Conservation (phyloP, 2,329 filamentous ascomycete species). For the Colletotrichum orchidophilum region DNA sequence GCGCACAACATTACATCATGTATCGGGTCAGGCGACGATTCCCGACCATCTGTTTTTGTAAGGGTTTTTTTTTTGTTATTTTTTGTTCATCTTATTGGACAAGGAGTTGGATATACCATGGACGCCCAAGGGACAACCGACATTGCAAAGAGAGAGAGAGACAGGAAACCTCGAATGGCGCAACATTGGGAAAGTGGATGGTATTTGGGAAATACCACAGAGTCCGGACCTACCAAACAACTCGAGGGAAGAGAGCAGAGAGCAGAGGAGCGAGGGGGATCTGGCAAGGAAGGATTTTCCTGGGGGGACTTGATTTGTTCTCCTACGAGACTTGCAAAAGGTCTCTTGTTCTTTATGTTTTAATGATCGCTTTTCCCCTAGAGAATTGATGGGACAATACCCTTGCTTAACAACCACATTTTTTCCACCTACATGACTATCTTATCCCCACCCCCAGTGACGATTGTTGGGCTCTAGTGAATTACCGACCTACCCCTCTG, state of each 20-base stretch:
- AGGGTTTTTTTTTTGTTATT: background rate
- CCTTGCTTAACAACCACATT: background rate
- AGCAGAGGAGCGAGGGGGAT: background rate
- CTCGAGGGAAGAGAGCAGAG: background rate
- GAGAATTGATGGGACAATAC: background rate
- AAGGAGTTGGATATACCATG: conserved; percentile 33
- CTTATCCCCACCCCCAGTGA: no score
- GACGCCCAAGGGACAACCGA: conserved; percentile 11
- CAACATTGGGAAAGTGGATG: conserved; percentile 4
- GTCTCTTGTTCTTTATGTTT: background rate
- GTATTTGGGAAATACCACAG: background rate
- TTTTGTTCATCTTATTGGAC: background rate
- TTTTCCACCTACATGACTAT: no score
- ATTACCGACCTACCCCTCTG: background rate
- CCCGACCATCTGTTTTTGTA: background rate
- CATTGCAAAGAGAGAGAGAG: background rate
- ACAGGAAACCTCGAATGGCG: background rate
- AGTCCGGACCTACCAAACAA: background rate
- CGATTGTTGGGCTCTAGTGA: background rate
- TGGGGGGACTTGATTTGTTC: background rate
- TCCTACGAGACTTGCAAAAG: background rate
- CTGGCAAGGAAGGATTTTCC: background rate
- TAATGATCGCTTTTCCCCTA: background rate
- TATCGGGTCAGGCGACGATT: conserved; percentile 6
- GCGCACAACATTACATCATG: conserved; percentile 5